Base-by-base conservation (phyloP, 768 basidiomycete genomes). In the Mycena rosella region DNA sequence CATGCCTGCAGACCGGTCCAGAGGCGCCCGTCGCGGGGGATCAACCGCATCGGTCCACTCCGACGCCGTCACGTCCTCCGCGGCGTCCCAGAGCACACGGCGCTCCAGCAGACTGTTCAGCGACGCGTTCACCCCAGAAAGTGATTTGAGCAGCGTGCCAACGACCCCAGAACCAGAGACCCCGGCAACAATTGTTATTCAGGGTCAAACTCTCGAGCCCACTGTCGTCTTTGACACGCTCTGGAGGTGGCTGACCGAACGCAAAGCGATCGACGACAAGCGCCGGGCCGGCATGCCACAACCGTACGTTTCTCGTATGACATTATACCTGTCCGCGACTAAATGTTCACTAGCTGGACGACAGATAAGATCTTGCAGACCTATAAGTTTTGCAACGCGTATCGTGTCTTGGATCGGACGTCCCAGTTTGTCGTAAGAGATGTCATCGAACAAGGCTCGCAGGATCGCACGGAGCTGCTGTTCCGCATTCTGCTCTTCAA, bases 401-500 rank as follows among this genome's bases (percentile, higher is more conserved):
- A 85, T 74, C 91, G 93, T 38, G 87, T 93, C 10, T 83, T 89
- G 48, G 93, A 95, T 79, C 88, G 87, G 38, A 84, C 84, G 20
- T 87, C 86, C 32, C 93, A 95, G 72, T 95, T 84, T 68, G 81
- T 94, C 63, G 83, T 95, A 34, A 73, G 76, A 8, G 85, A 92
- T 61, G 91, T 95, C 66, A 88, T 94, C 67, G 84, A 89, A 70
- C 86, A 87, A 72, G 92, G 92, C 42, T 81, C 87, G 3, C 89
- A 89, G 71, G 78, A 82, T 32, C 84, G 85, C 24, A 77, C 78
- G 17, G 93, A 95, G 76, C 75, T 92, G 59, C 84, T 87, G 26
- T 95, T 95, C 70, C 90, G 93, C 49, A 85, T 94, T 62, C 65
- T 84, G 20, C 81, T 95, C 44, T 95, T 91, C 83, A 90, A 89